A percentile compares a stretch with the other conserved stretches of the same genome.
Conservation (phyloP, 768 basidiomycete genomes). For the Serendipita indica region DNA sequence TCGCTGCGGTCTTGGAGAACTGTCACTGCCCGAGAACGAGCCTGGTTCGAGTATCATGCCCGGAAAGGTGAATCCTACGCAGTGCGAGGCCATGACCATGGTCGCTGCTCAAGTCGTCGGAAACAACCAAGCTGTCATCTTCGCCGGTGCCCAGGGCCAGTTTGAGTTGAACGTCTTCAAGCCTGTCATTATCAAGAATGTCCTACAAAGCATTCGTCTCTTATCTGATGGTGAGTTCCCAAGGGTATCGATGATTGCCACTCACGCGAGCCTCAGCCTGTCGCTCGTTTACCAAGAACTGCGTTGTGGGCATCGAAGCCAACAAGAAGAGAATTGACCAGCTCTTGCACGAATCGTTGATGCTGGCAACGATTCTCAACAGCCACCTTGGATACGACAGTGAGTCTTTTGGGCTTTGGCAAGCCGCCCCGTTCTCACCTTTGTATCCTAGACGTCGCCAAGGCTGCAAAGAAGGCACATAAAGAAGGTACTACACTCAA, state of each 20-base stretch:
- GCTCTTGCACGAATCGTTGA: slow-evolving; percentile 85
- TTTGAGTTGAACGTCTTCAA: slow-evolving; percentile 99
- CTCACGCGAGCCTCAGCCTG: slow-evolving; percentile 34
- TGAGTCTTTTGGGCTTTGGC: slow-evolving; percentile 29
- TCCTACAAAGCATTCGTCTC: slow-evolving; percentile 87
- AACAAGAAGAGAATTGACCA: slow-evolving; percentile 87
- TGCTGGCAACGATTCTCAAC: slow-evolving; percentile 97
- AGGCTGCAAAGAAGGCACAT: slow-evolving; percentile 99
- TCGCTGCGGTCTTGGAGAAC: slow-evolving; percentile 91
- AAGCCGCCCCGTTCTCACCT: background rate
- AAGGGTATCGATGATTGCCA: background rate
- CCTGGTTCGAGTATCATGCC: slow-evolving; percentile 99
- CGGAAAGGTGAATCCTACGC: slow-evolving; percentile 98
- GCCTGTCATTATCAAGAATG: slow-evolving; percentile 96
- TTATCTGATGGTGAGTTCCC: slow-evolving; percentile 63
- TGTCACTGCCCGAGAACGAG: slow-evolving; percentile 92
- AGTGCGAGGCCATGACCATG: slow-evolving; percentile 98
- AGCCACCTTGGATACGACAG: slow-evolving; percentile 94
- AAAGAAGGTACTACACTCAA: slow-evolving; percentile 94
- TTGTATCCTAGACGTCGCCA: slow-evolving; percentile 76
- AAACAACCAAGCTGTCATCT: slow-evolving; percentile 82
- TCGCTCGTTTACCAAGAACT: slow-evolving; percentile 92
- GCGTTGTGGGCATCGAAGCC: slow-evolving; percentile 88
- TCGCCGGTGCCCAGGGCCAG: slow-evolving; percentile 90
- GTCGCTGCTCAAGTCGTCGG: slow-evolving; percentile 98